Percentiles rank a stretch among this genome's conserved stretches.
Evolutionary conservation across 164 flowering plant genomes (phyloP).

Genomic region (Tetracentron sinense): DNA sequence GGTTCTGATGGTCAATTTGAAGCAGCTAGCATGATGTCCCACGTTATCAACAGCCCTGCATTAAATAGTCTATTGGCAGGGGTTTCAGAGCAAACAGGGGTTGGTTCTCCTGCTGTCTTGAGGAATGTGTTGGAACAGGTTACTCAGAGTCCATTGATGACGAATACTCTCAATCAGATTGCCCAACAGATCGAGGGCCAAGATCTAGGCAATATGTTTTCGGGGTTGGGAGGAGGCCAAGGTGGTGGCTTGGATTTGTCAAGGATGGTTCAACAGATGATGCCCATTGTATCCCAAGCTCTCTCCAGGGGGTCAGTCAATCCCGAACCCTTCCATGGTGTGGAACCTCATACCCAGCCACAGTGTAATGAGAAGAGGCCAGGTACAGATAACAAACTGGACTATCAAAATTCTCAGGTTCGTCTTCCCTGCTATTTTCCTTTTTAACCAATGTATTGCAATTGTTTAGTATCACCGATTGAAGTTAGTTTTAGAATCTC

Average conservation of each 20-base stretch:
- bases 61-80: constrained; percentile 66
- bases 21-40: constrained; percentile 59
- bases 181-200: constrained; percentile 68
- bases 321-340: constrained; percentile 20
- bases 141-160: constrained; percentile 73
- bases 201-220: constrained; percentile 55
- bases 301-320: constrained; percentile 41
- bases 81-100: constrained; percentile 79
- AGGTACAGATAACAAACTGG: constrained; percentile 20
- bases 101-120: constrained; percentile 68
- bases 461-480: background rate
- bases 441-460: background rate
- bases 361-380: constrained; percentile 17
- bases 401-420: constrained; percentile 32
- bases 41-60: constrained; percentile 63
- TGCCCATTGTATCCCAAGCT: constrained; percentile 90
- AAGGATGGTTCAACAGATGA: constrained; percentile 89
- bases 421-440: background rate
- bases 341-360: constrained; percentile 21
- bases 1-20: constrained; percentile 43
- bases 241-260: constrained; percentile 79
- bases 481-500: background rate
- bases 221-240: constrained; percentile 54
- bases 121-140: constrained; percentile 76
- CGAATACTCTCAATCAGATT: constrained; percentile 68